Percentiles rank a stretch among this genome's conserved stretches.
Conservation (phyloP, 1,284 basidiomycete species). For the Chiua sp. region DNA sequence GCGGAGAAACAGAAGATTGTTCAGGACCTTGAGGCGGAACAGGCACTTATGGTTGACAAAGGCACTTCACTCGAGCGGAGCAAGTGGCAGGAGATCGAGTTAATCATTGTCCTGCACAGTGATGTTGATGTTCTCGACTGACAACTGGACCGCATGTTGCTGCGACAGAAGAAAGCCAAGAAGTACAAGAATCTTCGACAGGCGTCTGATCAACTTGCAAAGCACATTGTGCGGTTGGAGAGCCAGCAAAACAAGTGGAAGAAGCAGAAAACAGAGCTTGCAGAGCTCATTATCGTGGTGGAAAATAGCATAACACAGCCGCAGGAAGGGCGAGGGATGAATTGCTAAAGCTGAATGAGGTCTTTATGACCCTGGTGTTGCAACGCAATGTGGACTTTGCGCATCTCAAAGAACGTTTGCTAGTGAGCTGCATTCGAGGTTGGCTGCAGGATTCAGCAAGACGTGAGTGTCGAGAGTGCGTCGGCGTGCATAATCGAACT, state of each 20-base stretch:
- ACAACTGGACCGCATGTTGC: conserved; percentile 83
- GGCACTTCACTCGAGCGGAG: conserved; percentile 85
- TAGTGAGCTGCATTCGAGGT: conserved; percentile 76
- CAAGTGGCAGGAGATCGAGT: conserved; percentile 83
- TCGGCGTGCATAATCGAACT: conserved; percentile 5
- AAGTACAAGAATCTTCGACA: conserved; percentile 73
- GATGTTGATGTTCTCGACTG: conserved; percentile 88
- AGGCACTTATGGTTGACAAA: conserved; percentile 83
- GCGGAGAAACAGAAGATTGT: conserved; percentile 85
- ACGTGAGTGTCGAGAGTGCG: conserved; percentile 52
- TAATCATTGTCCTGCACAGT: conserved; percentile 78
- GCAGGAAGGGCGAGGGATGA: conserved; percentile 61
- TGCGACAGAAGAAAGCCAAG: conserved; percentile 76
- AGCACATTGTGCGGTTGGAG: conserved; percentile 83
- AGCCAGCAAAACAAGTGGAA: conserved; percentile 75
- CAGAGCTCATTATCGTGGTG: conserved; percentile 58
- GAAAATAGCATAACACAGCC: conserved; percentile 66
- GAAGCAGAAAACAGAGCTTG: conserved; percentile 62
- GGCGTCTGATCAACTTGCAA: conserved; percentile 84
- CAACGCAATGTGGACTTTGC: conserved; percentile 84
- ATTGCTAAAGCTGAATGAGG: conserved; percentile 69
- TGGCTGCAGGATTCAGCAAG: conserved; percentile 69
- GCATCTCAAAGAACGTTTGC: conserved; percentile 77
- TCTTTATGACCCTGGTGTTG: conserved; percentile 71
- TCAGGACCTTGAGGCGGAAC: conserved; percentile 83